phyloP scores from a whole-genome alignment of 1,284 basidiomycete genomes.

The Pseudozyma hubeiensis region DNA sequence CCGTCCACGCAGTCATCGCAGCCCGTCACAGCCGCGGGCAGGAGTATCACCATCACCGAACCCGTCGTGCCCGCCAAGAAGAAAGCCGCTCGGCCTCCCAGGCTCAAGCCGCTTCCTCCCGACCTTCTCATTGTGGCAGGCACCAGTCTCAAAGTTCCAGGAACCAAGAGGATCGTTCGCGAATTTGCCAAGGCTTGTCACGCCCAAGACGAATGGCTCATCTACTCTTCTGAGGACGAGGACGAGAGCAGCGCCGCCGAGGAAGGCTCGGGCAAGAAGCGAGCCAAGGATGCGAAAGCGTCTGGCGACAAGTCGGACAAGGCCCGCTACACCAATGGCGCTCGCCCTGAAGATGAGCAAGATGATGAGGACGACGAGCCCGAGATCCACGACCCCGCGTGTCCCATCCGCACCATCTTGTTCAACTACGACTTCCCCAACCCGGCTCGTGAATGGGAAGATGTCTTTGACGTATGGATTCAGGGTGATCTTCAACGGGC shows the following conservation, averaged over 20 bases:
- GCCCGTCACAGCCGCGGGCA: conserved; percentile 13
- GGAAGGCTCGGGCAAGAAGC: conserved; percentile 43
- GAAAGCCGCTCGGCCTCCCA: conserved; percentile 28
- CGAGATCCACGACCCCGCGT: conserved; percentile 49
- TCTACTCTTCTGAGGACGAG: conserved; percentile 53
- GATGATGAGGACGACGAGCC: conserved; percentile 32
- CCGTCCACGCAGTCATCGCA: conserved; percentile 11
- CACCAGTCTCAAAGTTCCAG: conserved; percentile 93
- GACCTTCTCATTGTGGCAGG: conserved; percentile 96
- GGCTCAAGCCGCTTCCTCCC: conserved; percentile 72
- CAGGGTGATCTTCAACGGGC: conserved; percentile 83
- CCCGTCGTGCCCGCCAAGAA: conserved; percentile 32
- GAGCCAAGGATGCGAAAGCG: conserved; percentile 12
- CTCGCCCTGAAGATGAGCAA: conserved; percentile 9
- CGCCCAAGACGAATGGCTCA: conserved; percentile 64
- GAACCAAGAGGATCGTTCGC: conserved; percentile 90
- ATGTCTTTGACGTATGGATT: conserved; percentile 90
- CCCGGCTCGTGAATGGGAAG: conserved; percentile 86
- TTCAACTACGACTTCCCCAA: conserved; percentile 90
- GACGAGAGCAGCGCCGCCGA: conserved; percentile 47
- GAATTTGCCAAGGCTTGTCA: conserved; percentile 89
- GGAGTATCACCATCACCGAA: conserved; percentile 31
- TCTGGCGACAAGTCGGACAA: conserved; percentile 7
- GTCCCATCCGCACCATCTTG: conserved; percentile 79
- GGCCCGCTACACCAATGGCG: conserved; percentile 7